Base-by-base conservation (phyloP, 805 yeast genomes). In the Starmerella tilneyi region DNA sequence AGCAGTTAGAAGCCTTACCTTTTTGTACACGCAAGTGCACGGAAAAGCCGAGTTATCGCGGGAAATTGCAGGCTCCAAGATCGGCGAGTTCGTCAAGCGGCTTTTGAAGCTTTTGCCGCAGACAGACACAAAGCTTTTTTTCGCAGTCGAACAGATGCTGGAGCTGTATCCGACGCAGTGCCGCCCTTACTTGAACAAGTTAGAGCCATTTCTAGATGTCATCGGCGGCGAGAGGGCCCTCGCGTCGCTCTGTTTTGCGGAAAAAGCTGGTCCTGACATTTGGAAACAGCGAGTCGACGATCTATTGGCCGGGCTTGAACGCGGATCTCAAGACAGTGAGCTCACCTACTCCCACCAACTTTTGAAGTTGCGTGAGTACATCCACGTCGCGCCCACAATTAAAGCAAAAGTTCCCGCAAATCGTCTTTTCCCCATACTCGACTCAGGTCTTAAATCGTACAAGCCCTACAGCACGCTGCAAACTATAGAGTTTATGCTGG, bases 41-140 rank as follows among this genome's bases (percentile, higher is more conserved):
- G 89, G 85, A 2, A 86, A 86, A 58, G 84, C 94, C 1, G 79
- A 86, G 1, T 69, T 89, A 33, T 79, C 89, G 3, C 74, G 96
- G 59, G 95, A 86, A 58, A 67, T 81, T 8, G 70, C 85, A 46
- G 83, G 94, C 2, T 94, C 96, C 7, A 79, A 79, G 54, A 66
- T 89, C 46, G 76, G 83, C 9, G 68, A 70, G 2, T 74, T 81
- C 34, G 74, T 84, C 32, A 56, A 55, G 30, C 37, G 57, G 15
- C 48, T 47, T 62, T 73, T 15, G 60, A 21, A 13, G 12, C 30
- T 53, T 5, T 24, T 52, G 16, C 54, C 54, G 20, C 9, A 7
- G 42, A 42, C 2, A 30, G 43, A 8, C 15, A 4, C 40, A 9
- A 34, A n/a, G 5, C 27, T 37, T 6, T 40, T 16, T 32, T 19